Conservation (phyloP, 169 alveolate genomes). For the Cryptosporidium andersoni region DNA sequence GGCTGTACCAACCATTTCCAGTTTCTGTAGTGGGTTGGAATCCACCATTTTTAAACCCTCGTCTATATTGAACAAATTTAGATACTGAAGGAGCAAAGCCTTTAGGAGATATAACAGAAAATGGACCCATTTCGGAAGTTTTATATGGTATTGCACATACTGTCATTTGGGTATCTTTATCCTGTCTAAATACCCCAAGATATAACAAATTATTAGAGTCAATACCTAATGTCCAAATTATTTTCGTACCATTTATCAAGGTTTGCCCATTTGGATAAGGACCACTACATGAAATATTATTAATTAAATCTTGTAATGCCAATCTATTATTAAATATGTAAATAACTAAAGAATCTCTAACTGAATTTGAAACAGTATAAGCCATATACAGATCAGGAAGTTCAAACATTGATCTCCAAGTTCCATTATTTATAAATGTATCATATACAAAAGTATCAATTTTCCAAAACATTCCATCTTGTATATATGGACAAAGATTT, state of each 20-base stretch:
- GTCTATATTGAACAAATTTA: slow-evolving; percentile 8
- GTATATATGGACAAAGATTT: slow-evolving; percentile 19
- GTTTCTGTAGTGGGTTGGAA: slow-evolving; percentile 14
- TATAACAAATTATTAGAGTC: slow-evolving; percentile 27
- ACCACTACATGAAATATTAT: slow-evolving; percentile 45
- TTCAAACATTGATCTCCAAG: slow-evolving; percentile 56
- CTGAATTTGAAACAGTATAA: background rate
- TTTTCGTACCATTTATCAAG: slow-evolving; percentile 1
- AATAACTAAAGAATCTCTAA: background rate
- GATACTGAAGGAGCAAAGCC: slow-evolving; percentile 53
- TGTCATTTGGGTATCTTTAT: slow-evolving; percentile 18
- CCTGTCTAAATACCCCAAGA: slow-evolving; percentile 6
- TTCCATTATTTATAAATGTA: slow-evolving; percentile 34
- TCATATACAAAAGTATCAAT: slow-evolving; percentile 9
- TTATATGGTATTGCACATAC: slow-evolving; percentile 38
- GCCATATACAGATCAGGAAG: background rate
- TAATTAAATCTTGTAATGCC: slow-evolving; percentile 41
- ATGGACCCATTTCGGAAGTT: background rate
- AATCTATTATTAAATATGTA: slow-evolving; percentile 54
- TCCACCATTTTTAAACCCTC: slow-evolving; percentile 39
- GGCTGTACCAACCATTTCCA: slow-evolving; percentile 20
- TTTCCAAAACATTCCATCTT: slow-evolving; percentile 18
- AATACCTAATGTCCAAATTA: slow-evolving; percentile 57
- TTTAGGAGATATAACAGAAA: slow-evolving; percentile 21
- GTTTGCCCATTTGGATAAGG: slow-evolving; percentile 30